A percentile compares a stretch with the other conserved stretches of the same genome.
Evolutionary conservation across 306 rosid species (phyloP).

Genomic region (Styphnolobium japonicum): DNA sequence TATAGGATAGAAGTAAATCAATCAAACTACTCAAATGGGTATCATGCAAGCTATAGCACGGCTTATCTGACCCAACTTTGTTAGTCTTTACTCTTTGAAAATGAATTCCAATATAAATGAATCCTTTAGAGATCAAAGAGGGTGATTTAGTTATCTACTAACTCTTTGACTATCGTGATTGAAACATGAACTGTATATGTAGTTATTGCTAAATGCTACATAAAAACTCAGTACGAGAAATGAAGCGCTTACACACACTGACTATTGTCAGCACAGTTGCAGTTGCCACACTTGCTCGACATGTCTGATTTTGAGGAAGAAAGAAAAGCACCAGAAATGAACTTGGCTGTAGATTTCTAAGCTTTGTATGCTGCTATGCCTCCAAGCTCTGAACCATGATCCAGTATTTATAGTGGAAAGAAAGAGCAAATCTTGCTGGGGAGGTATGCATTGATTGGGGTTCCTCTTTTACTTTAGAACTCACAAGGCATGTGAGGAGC

Average conservation of each 20-base stretch:
- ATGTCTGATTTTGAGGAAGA: constrained; percentile 38
- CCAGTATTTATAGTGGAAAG: constrained; percentile 54
- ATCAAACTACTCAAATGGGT: neutral
- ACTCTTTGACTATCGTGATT: neutral
- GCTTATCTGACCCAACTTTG: neutral
- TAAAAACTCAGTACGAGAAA: neutral
- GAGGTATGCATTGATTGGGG: neutral
- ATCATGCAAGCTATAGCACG: neutral
- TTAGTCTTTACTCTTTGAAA: neutral
- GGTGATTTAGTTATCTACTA: neutral
- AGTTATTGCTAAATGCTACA: neutral
- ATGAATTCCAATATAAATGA: neutral
- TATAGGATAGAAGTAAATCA: neutral
- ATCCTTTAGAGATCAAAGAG: neutral
- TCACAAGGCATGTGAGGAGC: constrained; percentile 34
- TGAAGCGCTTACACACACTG: constrained; percentile 57
- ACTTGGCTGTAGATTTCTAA: constrained; percentile 10
- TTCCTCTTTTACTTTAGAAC: constrained; percentile 11
- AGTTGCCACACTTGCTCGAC: constrained; percentile 56
- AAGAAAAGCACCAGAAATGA: constrained; percentile 13
- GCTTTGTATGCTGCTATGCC: constrained; percentile 32
- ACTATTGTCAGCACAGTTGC: constrained; percentile 63
- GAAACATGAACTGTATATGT: neutral
- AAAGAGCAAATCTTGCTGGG: neutral
- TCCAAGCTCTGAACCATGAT: constrained; percentile 28